Evolutionary conservation across 176 grass and related monocot species (phyloP).

Genomic region (Panicum miliaceum): DNA sequence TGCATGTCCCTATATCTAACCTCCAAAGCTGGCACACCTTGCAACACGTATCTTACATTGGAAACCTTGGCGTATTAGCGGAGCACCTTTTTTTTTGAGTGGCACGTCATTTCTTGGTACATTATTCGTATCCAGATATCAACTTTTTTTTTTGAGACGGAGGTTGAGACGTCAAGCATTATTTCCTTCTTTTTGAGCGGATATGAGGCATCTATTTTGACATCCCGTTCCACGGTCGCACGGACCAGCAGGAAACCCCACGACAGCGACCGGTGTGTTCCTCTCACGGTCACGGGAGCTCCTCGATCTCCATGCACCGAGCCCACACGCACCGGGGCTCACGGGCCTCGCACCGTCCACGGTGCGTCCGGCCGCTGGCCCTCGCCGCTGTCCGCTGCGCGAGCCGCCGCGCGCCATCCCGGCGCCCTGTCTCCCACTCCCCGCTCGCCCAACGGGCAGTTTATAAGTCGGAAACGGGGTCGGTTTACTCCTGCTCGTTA

Average conservation of each 20-base stretch:
- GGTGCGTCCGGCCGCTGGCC: not conserved
- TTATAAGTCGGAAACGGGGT: conserved; percentile 33
- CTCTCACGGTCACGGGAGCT: not conserved
- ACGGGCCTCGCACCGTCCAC: not conserved
- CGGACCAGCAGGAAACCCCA: not conserved
- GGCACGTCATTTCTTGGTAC: not conserved
- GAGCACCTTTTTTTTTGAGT: not conserved
- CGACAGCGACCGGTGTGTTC: not conserved
- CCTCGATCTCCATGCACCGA: not conserved
- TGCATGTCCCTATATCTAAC: not conserved
- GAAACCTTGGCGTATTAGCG: not conserved
- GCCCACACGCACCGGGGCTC: not conserved
- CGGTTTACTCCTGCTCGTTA: conserved; percentile 26
- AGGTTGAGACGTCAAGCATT: not conserved
- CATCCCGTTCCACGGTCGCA: conserved; percentile 22
- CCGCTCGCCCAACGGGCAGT: conserved; percentile 34
- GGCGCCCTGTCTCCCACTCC: not conserved
- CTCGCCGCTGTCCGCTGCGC: not conserved
- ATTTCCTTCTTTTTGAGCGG: not conserved
- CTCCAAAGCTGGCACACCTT: not conserved
- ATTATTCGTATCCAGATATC: not conserved
- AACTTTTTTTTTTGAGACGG: not conserved
- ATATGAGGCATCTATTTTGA: not conserved
- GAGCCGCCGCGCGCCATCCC: not conserved
- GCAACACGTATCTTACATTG: not conserved